Base-by-base conservation (phyloP, 1,284 basidiomycete genomes). In the Afroboletus lepidellus region DNA sequence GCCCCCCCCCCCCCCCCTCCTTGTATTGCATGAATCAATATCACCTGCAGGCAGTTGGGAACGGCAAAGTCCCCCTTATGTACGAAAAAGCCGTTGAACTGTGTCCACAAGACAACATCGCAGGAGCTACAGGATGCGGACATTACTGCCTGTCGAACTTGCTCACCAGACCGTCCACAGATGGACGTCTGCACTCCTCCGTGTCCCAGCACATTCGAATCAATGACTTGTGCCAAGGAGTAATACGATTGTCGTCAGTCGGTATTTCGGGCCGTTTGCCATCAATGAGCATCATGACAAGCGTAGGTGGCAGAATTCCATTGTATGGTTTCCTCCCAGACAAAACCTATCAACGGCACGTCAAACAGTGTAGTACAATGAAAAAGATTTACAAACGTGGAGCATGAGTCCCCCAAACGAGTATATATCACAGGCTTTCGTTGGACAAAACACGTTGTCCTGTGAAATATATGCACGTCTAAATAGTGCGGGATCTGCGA, bases 401-500 rank as follows among this genome's bases (percentile, higher is more conserved):
- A 69, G 55, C 6, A 58, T 49, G 24, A 67, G 44, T 51, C 69
- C 66, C 15, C 69, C 69, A 15, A 70, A 70, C 2, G 65, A 67
- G 36, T 71, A 71, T 12, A 71, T 53, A 34, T 67, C 69, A 37
- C 66, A 62, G 3, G 63, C 51, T 5, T 46, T 37, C 20, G 57
- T 67, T 18, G 67, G 64, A 45, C 57, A 50, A 32, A 37, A 24
- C 8, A 55, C 37, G 1, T n/a, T 24, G 21, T 29, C 53, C n/a
- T 24, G 42, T 6, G 18, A 48, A 12, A 8, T 11, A 20, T 54
- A 39, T 9, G 45, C 54, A 21, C 42, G 41, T 13, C 44, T 38
- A 32, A 66, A 63, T 3, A 74, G 56, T 27, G 71, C 69, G 0
- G 71, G 73, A 38, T 75, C 74, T 24, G 69, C 61, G 58, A 71